These are phyloP conservation scores for Ustilago xerochloae DNA, from an alignment of 1,284 basidiomycete genomes.

Conservation along the genomic window DNA sequence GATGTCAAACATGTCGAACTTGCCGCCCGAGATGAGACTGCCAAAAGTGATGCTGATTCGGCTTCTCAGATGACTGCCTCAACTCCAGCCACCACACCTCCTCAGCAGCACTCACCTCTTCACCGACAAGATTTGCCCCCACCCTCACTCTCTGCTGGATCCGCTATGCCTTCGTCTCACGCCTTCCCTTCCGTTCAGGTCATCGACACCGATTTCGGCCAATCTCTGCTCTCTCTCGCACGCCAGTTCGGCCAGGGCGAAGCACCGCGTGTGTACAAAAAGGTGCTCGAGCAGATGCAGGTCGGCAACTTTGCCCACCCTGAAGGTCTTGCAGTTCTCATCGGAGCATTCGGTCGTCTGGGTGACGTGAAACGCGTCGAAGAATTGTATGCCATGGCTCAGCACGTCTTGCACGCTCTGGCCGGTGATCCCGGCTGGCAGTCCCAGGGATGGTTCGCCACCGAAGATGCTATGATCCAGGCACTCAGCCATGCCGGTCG, in stretches of 20 bases:
- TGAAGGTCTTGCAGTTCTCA: conserved; percentile 51
- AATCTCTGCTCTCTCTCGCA: conserved; percentile 12
- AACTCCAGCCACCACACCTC: conserved; percentile 28
- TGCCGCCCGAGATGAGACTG: neutral
- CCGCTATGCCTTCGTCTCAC: conserved; percentile 3
- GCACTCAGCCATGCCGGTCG: conserved; percentile 64
- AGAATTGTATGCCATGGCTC: conserved; percentile 72
- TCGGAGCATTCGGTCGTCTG: conserved; percentile 69
- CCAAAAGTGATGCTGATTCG: conserved; percentile 21
- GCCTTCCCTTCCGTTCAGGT: conserved; percentile 51
- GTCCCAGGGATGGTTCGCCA: conserved; percentile 68
- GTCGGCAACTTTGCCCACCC: conserved; percentile 55
- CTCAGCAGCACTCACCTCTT: conserved; percentile 35
- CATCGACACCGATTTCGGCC: conserved; percentile 56
- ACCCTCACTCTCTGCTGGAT: conserved; percentile 16
- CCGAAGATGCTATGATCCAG: conserved; percentile 64
- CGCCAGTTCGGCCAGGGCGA: conserved; percentile 20
- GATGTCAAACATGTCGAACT: neutral
- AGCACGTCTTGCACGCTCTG: conserved; percentile 50
- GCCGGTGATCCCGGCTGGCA: conserved; percentile 65
- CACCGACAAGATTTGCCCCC: conserved; percentile 32
- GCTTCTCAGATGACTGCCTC: conserved; percentile 16
- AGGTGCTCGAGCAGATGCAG: conserved; percentile 34
- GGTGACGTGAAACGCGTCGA: conserved; percentile 71
- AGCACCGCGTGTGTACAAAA: conserved; percentile 32